Base-by-base conservation (phyloP, 805 yeast genomes). In the Kodamaea restingae region DNA sequence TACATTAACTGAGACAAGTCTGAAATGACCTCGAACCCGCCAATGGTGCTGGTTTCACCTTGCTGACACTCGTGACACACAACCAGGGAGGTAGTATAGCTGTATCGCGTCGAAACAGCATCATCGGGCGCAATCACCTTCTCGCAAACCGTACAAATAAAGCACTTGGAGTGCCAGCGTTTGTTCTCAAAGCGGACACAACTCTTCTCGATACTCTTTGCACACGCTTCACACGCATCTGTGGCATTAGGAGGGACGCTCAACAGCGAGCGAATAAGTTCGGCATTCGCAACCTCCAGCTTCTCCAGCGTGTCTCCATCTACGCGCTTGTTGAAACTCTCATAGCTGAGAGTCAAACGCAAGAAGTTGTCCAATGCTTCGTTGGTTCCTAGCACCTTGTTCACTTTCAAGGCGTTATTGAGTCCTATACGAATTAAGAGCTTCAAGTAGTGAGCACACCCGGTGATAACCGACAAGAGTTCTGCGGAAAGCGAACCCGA, bases 361-460 rank as follows among this genome's bases (percentile, higher is more conserved):
- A 91, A 61, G 50, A 84, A 87, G 32, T 65, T 65, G 38, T 84
- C 81, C 24, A 85, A 65, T 1, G 88, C 84, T 28, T 61, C 67
- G 0, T 82, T 74, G 7, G 84, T 73, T 22, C 76, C 77, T 6
- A 75, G 66, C 3, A 70, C 51, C 48, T 75, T 76, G 57, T 85
- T 84, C 40, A 74, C 67, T 40, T 75, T 80, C n/a, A 93, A 66
- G 0, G 96, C 86, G 48, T 80, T 79, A 42, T 79, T 75, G 30
- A 93, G 71, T 0, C 96, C 93, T 52, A 79, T 78, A 46, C 97
- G 70, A 4, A 91, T 84, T 15, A 93, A 66, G 5, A 91, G 70
- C 58, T 93, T 93, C 51, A 93, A 69, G 60, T 88, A 91, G 57
- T 93, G 98, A 0, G 98, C 97, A 50, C 91, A 67, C 0, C 95